Percentiles rank a stretch among this genome's conserved stretches.
Conservation (phyloP, 106 monocot species). For the Triglochin maritima region DNA sequence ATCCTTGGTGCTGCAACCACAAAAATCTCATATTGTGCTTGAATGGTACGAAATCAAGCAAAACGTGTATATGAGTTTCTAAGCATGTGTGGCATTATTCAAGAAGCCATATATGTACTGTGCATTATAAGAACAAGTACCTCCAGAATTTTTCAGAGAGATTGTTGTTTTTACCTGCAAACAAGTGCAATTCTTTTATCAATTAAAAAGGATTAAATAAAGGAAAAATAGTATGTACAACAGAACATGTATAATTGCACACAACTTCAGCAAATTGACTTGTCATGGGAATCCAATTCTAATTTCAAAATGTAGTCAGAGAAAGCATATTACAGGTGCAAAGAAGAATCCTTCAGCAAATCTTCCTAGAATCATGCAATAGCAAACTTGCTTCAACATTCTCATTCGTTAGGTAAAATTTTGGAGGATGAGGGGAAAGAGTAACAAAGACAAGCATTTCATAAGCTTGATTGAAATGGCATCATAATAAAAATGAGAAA, state of each 20-base stretch:
- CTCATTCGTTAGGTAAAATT: too few species aligned
- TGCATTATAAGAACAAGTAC: constrained; percentile 17
- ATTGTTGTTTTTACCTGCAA: constrained; percentile 74
- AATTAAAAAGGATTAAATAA: not conserved
- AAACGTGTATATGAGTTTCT: not conserved
- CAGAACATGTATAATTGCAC: not conserved
- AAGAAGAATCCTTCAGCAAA: not conserved
- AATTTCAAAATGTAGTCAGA: not conserved
- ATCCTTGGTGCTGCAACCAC: constrained; percentile 71
- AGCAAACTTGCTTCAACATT: too few species aligned
- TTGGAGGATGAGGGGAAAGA: too few species aligned
- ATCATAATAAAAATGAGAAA: too few species aligned
- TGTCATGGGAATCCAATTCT: not conserved
- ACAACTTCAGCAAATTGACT: not conserved
- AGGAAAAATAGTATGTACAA: not conserved
- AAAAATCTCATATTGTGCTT: constrained; percentile 2
- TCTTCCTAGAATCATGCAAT: too few species aligned
- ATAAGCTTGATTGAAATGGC: too few species aligned
- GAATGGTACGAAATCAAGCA: not conserved
- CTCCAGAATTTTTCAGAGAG: constrained; percentile 94
- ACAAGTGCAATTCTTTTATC: not conserved
- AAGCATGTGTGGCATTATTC: not conserved
- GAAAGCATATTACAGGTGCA: not conserved
- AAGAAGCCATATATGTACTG: not conserved
- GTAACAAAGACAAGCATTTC: too few species aligned